Percentiles rank a stretch among this genome's conserved stretches.
Evolutionary conservation across 2,329 filamentous ascomycete genomes (phyloP).

Genomic region (Pseudovirgaria hyperparasitica): DNA sequence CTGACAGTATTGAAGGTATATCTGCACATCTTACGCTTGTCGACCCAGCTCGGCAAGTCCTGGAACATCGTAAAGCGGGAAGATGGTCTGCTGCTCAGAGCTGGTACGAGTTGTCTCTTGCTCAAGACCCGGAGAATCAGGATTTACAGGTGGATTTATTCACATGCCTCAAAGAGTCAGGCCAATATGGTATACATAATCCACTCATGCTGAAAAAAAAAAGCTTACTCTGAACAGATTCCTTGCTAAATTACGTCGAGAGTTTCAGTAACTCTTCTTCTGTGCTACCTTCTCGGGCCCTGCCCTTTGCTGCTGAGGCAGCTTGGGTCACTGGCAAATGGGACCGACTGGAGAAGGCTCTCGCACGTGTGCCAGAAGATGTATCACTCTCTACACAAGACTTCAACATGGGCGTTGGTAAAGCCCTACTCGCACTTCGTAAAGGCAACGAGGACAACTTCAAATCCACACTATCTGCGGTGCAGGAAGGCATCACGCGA

Average conservation of each 20-base stretch:
- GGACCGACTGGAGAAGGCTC: slow-evolving; percentile 57
- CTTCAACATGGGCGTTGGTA: slow-evolving; percentile 73
- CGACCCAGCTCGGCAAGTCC: slow-evolving; percentile 85
- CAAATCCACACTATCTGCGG: slow-evolving; percentile 42
- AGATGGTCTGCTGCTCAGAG: slow-evolving; percentile 91
- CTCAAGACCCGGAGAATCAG: slow-evolving; percentile 61
- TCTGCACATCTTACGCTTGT: slow-evolving; percentile 74
- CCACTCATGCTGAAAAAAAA: slow-evolving; percentile 2
- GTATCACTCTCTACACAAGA: slow-evolving; percentile 36
- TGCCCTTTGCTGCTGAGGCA: slow-evolving; percentile 81
- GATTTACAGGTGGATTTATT: slow-evolving; percentile 75
- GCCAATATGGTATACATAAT: slow-evolving; percentile 63
- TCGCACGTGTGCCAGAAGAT: slow-evolving; percentile 31
- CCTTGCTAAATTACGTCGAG: slow-evolving; percentile 76
- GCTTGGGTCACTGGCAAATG: slow-evolving; percentile 83
- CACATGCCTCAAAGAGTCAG: slow-evolving; percentile 85
- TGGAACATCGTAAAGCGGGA: slow-evolving; percentile 86
- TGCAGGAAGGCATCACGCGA: slow-evolving; percentile 59
- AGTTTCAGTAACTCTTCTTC: slow-evolving; percentile 43
- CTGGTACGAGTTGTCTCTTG: slow-evolving; percentile 89
- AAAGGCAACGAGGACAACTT: slow-evolving; percentile 41
- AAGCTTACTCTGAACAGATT: slow-evolving; percentile 41
- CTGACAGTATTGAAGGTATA: slow-evolving; percentile 90
- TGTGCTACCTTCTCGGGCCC: slow-evolving; percentile 33
- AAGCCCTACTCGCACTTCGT: slow-evolving; percentile 49